phyloP scores from a whole-genome alignment of 164 flowering plant species.

The Cinnamomum micranthum region DNA sequence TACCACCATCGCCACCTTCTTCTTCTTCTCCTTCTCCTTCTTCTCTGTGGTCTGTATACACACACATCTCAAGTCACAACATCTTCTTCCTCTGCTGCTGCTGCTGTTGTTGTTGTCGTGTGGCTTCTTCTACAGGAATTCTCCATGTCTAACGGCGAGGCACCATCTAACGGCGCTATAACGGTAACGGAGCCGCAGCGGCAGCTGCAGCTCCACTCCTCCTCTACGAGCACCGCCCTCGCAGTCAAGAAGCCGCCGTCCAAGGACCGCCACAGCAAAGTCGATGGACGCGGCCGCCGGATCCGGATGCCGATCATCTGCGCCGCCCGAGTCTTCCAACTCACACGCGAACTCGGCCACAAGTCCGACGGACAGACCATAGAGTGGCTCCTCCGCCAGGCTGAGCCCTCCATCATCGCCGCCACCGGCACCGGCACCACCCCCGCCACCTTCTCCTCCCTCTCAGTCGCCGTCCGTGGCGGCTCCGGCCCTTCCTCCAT shows the following conservation, averaged over 20 bases:
- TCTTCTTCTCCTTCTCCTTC: conserved; percentile 2
- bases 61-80: no score
- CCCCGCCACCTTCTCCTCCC: conserved; percentile 72
- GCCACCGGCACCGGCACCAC: conserved; percentile 92
- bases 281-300: conserved; percentile 81
- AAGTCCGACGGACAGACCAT: conserved; percentile 92
- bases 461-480: conserved; percentile 45
- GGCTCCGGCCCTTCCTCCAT: conserved; percentile 23
- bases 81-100: neutral
- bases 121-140: neutral
- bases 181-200: conserved; percentile 34
- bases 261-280: conserved; percentile 90
- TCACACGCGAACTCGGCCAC: conserved; percentile 80
- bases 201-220: neutral
- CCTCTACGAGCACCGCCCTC: conserved; percentile 23
- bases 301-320: conserved; percentile 93
- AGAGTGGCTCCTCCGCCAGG: conserved; percentile 92
- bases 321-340: conserved; percentile 83
- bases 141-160: conserved; percentile 4
- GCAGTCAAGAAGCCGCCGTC: conserved; percentile 75
- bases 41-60: conserved; percentile 2
- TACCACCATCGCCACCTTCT: neutral
- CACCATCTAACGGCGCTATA: conserved; percentile 25
- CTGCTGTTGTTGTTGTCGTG: no score
- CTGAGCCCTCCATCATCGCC: conserved; percentile 93